These are phyloP conservation scores for Mangifera indica DNA, from an alignment of 345 rosid genomes.

Conservation along the genomic window DNA sequence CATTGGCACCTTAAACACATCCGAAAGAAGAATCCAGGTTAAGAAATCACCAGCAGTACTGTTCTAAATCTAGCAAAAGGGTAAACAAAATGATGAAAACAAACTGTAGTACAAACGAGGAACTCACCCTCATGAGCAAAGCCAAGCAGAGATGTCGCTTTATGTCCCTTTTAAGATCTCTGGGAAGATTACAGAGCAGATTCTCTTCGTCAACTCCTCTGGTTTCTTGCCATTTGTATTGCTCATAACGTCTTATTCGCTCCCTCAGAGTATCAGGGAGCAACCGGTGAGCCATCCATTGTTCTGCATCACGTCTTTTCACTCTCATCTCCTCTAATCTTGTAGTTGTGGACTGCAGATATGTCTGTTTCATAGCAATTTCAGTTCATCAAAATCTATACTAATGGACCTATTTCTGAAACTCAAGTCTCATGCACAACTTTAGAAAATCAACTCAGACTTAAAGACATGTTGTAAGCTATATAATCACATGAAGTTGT, in stretches of 20 bases:
- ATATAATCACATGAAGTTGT: background rate
- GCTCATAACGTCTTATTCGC: constrained; percentile 73
- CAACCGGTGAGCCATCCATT: constrained; percentile 84
- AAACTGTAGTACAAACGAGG: background rate
- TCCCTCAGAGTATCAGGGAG: constrained; percentile 65
- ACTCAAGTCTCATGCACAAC: background rate
- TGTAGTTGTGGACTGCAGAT: constrained; percentile 71
- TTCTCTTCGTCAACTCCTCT: constrained; percentile 79
- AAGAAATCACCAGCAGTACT: background rate
- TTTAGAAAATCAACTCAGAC: background rate
- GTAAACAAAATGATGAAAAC: background rate
- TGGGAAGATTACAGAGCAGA: constrained; percentile 69
- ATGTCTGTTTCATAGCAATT: constrained; percentile 48
- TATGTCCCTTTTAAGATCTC: constrained; percentile 80
- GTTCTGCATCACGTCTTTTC: constrained; percentile 81
- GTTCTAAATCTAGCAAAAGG: background rate
- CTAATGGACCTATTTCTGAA: background rate
- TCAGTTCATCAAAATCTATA: constrained; percentile 18
- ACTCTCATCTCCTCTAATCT: constrained; percentile 89
- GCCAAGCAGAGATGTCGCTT: constrained; percentile 85
- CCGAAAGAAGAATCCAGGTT: background rate
- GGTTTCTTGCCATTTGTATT: constrained; percentile 87
- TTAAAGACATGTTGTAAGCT: background rate
- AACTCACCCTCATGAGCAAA: constrained; percentile 63
- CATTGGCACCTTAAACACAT: constrained; percentile 63